Evolutionary conservation across 768 basidiomycete genomes (phyloP), one percentile per base, ranked within the genome.

Genomic region (Psilocybe cubensis): DNA sequence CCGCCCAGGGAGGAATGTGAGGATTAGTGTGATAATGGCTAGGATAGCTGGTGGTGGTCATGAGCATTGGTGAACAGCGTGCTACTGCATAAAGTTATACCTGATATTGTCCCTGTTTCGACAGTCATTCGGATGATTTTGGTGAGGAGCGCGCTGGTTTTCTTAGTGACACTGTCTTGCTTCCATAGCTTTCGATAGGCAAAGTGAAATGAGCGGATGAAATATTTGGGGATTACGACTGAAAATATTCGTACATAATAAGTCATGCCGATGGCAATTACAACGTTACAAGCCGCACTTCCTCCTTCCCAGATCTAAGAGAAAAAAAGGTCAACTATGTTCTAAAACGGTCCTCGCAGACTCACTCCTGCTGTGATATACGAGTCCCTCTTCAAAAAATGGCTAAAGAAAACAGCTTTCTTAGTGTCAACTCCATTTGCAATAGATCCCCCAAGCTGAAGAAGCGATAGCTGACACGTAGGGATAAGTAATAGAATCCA

Each of bases 221-320:
- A 6, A 27, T 4, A 20, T 11, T 10, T n/a, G 24, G 29, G 29
- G 20, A 23, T 14, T 24, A 52, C 11, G 33, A 33, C 28, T 5
- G 2, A 31, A 7, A 7, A 33, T n/a, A 23, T 11, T 44, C 58
- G 48, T 18, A 60, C 62, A 33, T 63, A 60, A 28, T 57, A 59
- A 6, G 56, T 21, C 62, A 63, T 63, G 12, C 48, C 48, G 14
- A 47, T 53, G 8, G 62, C 58, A 35, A 63, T 63, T 9, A 60
- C 48, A 11, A 63, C 47, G 45, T 63, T 53, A 47, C 62, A 63
- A 4, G 57, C 52, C 1, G 59, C 55, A 29, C 62, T 63, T 1
- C 55, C 54, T 12, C 62, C 62, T 29, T 63, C 54, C 62, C 62
- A 63, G 12, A 63, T 63, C 62, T 63, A 40, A 27, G 23, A 9